Base-by-base conservation (phyloP, 1,284 basidiomycete genomes). In the Boletus semigastroideus region DNA sequence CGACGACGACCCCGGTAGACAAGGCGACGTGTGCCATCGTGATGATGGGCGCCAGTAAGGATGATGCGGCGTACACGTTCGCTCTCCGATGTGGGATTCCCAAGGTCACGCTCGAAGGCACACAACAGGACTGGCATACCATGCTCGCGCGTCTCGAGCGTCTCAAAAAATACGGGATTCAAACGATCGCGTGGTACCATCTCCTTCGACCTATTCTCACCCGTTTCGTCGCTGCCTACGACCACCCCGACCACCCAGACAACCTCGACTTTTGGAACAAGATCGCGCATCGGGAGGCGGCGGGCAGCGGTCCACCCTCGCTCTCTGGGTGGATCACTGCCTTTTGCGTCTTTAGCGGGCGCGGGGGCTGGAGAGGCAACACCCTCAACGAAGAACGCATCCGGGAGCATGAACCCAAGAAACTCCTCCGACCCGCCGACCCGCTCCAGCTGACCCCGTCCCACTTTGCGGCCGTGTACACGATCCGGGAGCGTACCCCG, bases 1-100 rank as follows among this genome's bases (percentile, higher is more conserved):
- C 74, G 8, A 80, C 78, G 1, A 80, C 78, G 5, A 77, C 74
- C 0, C 10, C 28, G 1, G 68, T 62, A 16, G 79, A 81, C 48
- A 72, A 60, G 4, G 67, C 69, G 9, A 64, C 74, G 6, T 71
- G 64, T 19, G 66, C 75, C 1, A 68, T 78, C n/a, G 56, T 74
- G 31, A 71, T 77, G 73, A 78, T 80, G 75, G 62, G 74, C 2
- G 73, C 68, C 14, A 60, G 76, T 56, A 72, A 76, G 22, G 46
- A 65, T 50, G 77, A 74, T 50, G 77, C 78, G 58, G 38, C 55
- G 5, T 75, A 70, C 57, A 59, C 38, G 10, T 62, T 70, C 28
- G 22, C 22, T 1, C 57, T 72, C 5, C 43, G 49, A 9, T 79
- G 78, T 42, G 78, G 79, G 0, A 75, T 80, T 13, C 78, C 79